phyloP scores from a whole-genome alignment of 2,329 filamentous ascomycete genomes.

The Mollisiaceae sp. region DNA sequence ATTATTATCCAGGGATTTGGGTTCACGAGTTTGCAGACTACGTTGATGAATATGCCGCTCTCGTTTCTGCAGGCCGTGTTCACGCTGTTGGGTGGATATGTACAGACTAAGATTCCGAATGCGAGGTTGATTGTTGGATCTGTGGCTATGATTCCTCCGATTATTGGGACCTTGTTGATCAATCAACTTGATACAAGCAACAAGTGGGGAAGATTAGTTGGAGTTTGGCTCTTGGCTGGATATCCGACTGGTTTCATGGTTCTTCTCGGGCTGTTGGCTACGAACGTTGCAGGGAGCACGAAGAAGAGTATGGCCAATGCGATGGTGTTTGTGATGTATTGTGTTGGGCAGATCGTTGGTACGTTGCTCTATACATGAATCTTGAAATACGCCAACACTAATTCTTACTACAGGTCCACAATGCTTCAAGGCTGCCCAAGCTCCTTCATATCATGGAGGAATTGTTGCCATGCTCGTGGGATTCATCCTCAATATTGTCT shows the following conservation, averaged over 20 bases:
- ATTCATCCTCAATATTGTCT: constrained; percentile 28
- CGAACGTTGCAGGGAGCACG: constrained; percentile 65
- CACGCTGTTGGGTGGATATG: constrained; percentile 28
- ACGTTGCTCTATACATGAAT: not conserved
- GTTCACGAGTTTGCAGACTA: constrained; percentile 43
- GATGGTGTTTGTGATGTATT: constrained; percentile 36
- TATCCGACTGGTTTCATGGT: constrained; percentile 44
- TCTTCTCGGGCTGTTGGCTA: constrained; percentile 55
- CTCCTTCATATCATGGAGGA: constrained; percentile 33
- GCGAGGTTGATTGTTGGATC: constrained; percentile 40
- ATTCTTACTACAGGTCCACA: constrained; percentile 22
- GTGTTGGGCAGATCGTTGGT: constrained; percentile 36
- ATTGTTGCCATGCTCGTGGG: constrained; percentile 35
- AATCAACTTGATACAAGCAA: constrained; percentile 38
- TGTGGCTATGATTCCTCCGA: constrained; percentile 41
- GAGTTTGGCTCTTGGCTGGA: constrained; percentile 42
- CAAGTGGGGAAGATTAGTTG: constrained; percentile 43
- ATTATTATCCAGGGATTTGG: constrained; percentile 48
- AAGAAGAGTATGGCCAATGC: constrained; percentile 39
- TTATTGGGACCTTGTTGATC: constrained; percentile 42
- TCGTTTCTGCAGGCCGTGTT: constrained; percentile 32
- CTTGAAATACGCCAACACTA: not conserved
- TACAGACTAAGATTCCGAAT: constrained; percentile 33
- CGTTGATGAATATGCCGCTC: constrained; percentile 59
- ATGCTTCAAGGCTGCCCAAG: constrained; percentile 28